Evolutionary conservation across 345 rosid genomes (phyloP).

Genomic region (Gossypium ekmanianum): DNA sequence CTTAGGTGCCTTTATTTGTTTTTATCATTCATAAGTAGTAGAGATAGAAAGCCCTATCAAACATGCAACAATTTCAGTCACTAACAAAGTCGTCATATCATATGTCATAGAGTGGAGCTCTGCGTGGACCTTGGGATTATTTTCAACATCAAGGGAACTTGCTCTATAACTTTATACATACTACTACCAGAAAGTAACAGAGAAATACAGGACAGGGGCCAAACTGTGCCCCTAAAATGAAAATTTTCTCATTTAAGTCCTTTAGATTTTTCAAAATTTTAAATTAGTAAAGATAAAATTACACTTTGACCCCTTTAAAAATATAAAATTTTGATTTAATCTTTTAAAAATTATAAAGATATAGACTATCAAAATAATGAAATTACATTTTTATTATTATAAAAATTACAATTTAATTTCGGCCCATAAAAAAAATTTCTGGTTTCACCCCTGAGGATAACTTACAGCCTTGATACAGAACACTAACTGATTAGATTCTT

Average conservation of each 20-base stretch:
- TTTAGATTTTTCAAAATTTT: no score
- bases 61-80: neutral
- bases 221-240: no score
- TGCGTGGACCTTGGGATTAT: neutral
- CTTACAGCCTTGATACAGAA: neutral
- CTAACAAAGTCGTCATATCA: neutral
- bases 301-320: no score
- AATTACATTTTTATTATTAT: no score
- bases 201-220: neutral
- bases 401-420: no score
- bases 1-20: neutral
- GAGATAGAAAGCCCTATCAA: neutral
- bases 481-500: neutral
- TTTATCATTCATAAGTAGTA: neutral
- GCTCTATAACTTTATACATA: neutral
- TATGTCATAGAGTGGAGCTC: neutral
- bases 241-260: no score
- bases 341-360: no score
- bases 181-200: neutral
- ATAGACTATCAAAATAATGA: no score
- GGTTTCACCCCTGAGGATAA: neutral
- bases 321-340: no score
- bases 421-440: no score
- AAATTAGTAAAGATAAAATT: no score
- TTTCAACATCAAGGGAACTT: neutral